Percentiles rank a stretch among this genome's conserved stretches.
Evolutionary conservation across 345 rosid genomes (phyloP).

Genomic region (Syzygium oleosum): DNA sequence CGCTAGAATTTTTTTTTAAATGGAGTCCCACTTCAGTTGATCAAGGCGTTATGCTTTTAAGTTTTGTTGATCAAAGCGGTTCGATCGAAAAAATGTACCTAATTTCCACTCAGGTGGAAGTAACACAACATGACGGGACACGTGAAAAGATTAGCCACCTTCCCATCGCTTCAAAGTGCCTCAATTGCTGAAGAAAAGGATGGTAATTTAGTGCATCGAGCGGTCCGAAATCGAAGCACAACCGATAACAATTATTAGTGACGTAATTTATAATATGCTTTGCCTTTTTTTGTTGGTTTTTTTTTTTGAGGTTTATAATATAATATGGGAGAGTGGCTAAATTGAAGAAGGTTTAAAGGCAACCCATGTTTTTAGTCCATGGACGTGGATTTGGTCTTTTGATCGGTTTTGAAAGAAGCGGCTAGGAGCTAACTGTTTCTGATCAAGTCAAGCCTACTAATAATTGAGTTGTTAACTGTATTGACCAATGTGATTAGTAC

Average conservation of each 20-base stretch:
- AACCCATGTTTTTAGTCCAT: background rate
- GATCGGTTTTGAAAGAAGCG: background rate
- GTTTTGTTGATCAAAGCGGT: background rate
- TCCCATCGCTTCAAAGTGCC: too few relatives aligned
- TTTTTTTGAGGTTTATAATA: background rate
- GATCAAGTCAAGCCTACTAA: background rate
- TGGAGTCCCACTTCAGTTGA: background rate
- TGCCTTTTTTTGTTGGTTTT: background rate
- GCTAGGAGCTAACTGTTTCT: background rate
- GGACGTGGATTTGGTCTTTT: background rate
- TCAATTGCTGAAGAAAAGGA: too few relatives aligned
- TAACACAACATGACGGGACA: fast-evolving
- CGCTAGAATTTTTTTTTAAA: background rate
- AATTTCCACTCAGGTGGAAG: background rate
- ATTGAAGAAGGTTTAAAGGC: background rate
- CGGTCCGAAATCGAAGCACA: fast-evolving
- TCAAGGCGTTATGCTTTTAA: background rate
- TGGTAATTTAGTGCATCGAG: too few relatives aligned
- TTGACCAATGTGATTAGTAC: background rate
- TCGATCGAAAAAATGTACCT: fast-evolving
- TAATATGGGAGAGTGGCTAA: background rate
- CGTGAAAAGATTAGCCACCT: background rate
- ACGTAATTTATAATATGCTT: background rate
- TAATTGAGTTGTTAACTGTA: background rate
- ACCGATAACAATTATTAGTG: background rate